Base-by-base conservation (phyloP, 805 yeast species). In the Kodamaea kaohsiungensis region DNA sequence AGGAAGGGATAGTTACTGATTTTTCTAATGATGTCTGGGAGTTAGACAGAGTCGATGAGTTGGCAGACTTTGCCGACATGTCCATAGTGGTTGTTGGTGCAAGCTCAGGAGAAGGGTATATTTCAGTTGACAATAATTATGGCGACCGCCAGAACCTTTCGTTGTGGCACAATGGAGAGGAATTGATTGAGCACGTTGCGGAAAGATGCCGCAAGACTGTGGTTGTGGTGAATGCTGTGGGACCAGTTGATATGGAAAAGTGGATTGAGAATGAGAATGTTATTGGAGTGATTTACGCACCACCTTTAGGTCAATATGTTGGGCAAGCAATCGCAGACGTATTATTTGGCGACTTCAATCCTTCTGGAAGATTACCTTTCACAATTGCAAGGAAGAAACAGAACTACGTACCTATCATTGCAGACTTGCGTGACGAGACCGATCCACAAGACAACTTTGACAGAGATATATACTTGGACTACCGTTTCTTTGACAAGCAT, bases 361-460 rank as follows among this genome's bases (percentile, higher is more conserved):
- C 89, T 7, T 81, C 86, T 38, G 89, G 89, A 4, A 76, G 79
- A 56, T 71, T 85, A 37, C 88, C 89, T 1, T 84, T 84, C 61
- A 83, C 89, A 3, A 76, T 85, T 57, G 87, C 89, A 10, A 79
- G 76, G 61, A 78, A 80, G 56, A 70, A 68, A 35, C 75, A 64
- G 64, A 76, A 72, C 52, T 75, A 84, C 58, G 80, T 78, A 22
- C 79, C 80, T 18, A 68, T 81, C 9, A 59, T 80, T 52, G 72
- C 67, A 37, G 65, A 65, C 42, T 67, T 52, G 57, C 63, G 60
- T 42, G 68, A 62, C 1, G 60, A 61, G 1, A 53, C 48, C 13
- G 65, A 64, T 33, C 80, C 80, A 2, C 80, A 77, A 60, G 79
- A 75, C 61, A 69, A 68, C 49, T 75, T 78, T 55, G 78, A 79